Percentiles rank a stretch among this genome's conserved stretches.
Conservation (phyloP, 129 eudicot genomes). For the Silybum marianum region DNA sequence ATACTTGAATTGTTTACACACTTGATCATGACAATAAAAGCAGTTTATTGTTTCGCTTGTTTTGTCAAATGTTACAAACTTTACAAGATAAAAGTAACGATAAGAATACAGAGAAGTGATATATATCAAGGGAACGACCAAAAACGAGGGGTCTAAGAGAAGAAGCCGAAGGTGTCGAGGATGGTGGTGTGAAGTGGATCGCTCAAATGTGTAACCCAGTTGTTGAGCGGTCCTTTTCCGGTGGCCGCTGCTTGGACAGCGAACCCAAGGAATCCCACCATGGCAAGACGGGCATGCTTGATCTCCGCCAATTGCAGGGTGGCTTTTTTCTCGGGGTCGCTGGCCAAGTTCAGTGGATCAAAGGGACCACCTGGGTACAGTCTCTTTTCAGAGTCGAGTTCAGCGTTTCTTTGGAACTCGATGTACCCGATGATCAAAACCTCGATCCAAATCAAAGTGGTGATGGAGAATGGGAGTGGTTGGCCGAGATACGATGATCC, state of each 20-base stretch:
- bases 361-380: conserved; percentile 84
- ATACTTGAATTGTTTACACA: background rate
- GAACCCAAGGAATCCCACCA: conserved; percentile 93
- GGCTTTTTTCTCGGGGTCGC: conserved; percentile 91
- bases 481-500: conserved; percentile 95
- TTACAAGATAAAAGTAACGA: conserved; percentile 18
- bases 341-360: conserved; percentile 86
- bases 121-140: conserved; percentile 13
- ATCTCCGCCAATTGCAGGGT: conserved; percentile 89
- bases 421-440: conserved; percentile 84
- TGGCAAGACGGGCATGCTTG: conserved; percentile 97
- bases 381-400: conserved; percentile 92
- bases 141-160: conserved; percentile 42
- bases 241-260: conserved; percentile 99
- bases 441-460: conserved; percentile 86
- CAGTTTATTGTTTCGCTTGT: conserved; percentile 15
- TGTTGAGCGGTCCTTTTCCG: conserved; percentile 96
- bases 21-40: conserved; percentile 15
- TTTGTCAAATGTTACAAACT: conserved; percentile 23
- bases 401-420: conserved; percentile 91
- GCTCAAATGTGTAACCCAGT: conserved; percentile 98
- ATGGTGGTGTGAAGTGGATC: conserved; percentile 99
- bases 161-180: conserved; percentile 82
- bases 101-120: conserved; percentile 1
- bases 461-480: conserved; percentile 89